Base-by-base conservation (phyloP, 306 rosid species). In the Medicago lupulina region DNA sequence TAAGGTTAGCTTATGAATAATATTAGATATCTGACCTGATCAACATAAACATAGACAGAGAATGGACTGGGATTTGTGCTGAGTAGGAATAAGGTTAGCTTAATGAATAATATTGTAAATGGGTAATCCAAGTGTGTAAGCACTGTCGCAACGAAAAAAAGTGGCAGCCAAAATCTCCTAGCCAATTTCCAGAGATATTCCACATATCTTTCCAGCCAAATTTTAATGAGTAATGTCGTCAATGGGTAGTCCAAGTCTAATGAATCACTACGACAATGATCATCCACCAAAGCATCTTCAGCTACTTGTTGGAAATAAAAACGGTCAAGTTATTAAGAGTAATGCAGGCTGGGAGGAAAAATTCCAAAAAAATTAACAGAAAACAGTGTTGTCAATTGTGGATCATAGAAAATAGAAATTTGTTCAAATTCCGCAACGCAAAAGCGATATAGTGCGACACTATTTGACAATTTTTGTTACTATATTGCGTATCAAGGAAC, bases 51-150 rank as follows among this genome's bases (percentile, higher is more conserved):
- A 86, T 92, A 92, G 39, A 89, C 96, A 4, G 97, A 89, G 71
- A 88, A 87, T 68, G 96, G 93, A 80, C 78, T 81, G 19, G 97
- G 93, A 78, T 87, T 92, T 47, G 96, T 89, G 87, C 85, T 84
- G 18, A 88, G 81, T 67, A 92, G 90, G 83, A 92, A 86, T 6
- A 92, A 84, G 54, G 76, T n/a, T 9, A 83, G 76, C 80, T 87
- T 86, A 28, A 76, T 21, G 66, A 79, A 69, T 58, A 92, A 51
- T 51, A 81, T 62, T 14, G 47, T 8, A 46, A 87, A 16, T 46
- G 93, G 91, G 53, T 84, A 76, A 61, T 76, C 88, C 86, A 83
- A 84, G 82, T 85, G 84, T 9, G 88, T 55, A 72, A 88, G 81
- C 85, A 88, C 85, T 2, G 87, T 88, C 55, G 81, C 38, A 77